Evolutionary conservation across 495 filamentous ascomycete genomes (phyloP).

Genomic region (Penicillium salamii): DNA sequence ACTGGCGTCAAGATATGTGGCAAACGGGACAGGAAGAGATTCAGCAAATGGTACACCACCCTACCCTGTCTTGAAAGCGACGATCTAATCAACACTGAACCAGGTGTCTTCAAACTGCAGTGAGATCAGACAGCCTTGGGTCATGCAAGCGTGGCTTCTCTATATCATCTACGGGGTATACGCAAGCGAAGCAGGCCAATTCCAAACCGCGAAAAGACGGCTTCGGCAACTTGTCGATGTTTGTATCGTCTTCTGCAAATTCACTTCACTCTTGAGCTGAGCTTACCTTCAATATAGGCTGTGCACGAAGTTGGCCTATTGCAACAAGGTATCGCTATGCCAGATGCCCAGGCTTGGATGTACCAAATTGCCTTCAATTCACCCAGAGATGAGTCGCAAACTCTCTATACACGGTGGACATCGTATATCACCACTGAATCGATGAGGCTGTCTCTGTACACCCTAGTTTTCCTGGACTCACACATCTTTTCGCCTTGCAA

Average conservation of each 20-base stretch:
- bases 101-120: conserved; percentile 6
- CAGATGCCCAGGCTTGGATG: conserved; percentile 11
- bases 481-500: conserved; percentile 13
- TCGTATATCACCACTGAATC: conserved; percentile 13
- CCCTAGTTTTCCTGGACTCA: conserved; percentile 12
- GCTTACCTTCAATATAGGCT: conserved; percentile 8
- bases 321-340: conserved; percentile 13
- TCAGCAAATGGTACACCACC: conserved; percentile 1
- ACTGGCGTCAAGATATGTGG: conserved; percentile 9
- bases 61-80: not conserved
- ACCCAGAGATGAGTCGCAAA: conserved; percentile 8
- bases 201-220: conserved; percentile 8
- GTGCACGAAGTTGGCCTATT: conserved; percentile 9
- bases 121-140: conserved; percentile 12
- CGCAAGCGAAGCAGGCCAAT: conserved; percentile 8
- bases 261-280: not conserved
- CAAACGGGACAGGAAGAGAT: conserved; percentile 7
- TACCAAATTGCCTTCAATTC: conserved; percentile 4
- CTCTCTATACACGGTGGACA: conserved; percentile 11
- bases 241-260: conserved; percentile 3
- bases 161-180: conserved; percentile 14
- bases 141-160: conserved; percentile 13
- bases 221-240: conserved; percentile 12
- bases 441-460: conserved; percentile 12
- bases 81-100: conserved; percentile 1